Percentiles rank a stretch among this genome's conserved stretches.
These are phyloP conservation scores for Penicillium sp. DNA, from an alignment of 2,329 filamentous ascomycete species.

Conservation along the genomic window DNA sequence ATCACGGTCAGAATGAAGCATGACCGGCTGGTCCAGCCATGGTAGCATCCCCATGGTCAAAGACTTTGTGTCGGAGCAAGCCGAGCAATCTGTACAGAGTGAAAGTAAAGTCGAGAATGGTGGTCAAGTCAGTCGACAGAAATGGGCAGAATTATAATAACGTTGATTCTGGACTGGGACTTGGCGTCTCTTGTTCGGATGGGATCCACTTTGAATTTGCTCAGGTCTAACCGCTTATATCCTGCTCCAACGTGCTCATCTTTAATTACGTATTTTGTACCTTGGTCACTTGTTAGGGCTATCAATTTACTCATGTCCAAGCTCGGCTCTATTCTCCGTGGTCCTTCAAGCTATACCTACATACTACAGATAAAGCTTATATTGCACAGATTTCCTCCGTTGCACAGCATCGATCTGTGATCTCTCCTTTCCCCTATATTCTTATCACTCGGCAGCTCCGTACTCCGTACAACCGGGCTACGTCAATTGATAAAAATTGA, in stretches of 20 bases:
- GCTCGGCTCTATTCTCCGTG: background rate
- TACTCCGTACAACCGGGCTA: no score
- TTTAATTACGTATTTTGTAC: background rate
- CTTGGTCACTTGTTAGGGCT: background rate
- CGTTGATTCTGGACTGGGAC: background rate
- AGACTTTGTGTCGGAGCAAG: background rate
- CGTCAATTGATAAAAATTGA: no score
- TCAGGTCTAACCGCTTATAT: background rate
- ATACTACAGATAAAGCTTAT: background rate
- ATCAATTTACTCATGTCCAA: background rate
- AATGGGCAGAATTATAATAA: conserved; percentile 8
- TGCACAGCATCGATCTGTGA: background rate
- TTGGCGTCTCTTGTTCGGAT: background rate
- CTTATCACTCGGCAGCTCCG: no score
- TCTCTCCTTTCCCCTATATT: no score
- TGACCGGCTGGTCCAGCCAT: conserved; percentile 23
- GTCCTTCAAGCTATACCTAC: background rate
- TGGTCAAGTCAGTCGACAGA: background rate
- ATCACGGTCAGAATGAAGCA: conserved; percentile 22
- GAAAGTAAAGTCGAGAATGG: background rate
- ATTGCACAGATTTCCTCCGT: background rate
- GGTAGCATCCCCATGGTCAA: conserved; percentile 16
- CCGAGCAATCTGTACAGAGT: background rate
- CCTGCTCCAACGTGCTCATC: background rate
- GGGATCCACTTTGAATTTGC: conserved; percentile 1